These are phyloP conservation scores for Nepenthes alata DNA, from an alignment of 179 eudicot species.

Conservation along the genomic window DNA sequence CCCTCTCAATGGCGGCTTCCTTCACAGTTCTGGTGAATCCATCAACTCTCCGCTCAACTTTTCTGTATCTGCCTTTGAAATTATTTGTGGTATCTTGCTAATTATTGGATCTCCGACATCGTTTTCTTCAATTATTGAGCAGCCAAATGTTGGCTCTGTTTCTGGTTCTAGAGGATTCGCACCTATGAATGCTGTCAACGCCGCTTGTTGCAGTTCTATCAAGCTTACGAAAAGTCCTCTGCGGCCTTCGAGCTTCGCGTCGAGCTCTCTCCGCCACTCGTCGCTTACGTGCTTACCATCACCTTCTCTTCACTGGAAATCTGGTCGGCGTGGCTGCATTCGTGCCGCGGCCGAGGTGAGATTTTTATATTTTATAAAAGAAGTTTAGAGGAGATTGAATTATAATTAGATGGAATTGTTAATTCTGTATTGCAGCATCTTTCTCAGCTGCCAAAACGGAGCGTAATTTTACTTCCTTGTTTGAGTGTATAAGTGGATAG, in stretches of 20 bases:
- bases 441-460: too few species aligned
- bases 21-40: conserved; percentile 30
- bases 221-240: conserved; percentile 17
- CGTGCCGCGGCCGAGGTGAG: conserved; percentile 68
- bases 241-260: conserved; percentile 21
- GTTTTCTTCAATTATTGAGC: conserved; percentile 4
- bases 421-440: background rate
- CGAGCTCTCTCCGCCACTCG: conserved; percentile 26
- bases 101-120: background rate
- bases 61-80: background rate
- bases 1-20: conserved; percentile 35
- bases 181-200: conserved; percentile 10
- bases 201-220: conserved; percentile 8
- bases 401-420: background rate
- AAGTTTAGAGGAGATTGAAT: too few species aligned
- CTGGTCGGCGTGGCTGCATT: conserved; percentile 20
- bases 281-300: conserved; percentile 21
- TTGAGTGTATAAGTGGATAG: too few species aligned
- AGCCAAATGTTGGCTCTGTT: conserved; percentile 41
- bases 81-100: background rate
- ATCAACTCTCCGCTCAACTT: background rate
- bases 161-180: conserved; percentile 21
- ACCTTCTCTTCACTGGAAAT: conserved; percentile 17
- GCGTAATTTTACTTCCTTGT: too few species aligned
- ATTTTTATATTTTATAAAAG: too few species aligned